phyloP scores from a whole-genome alignment of 2,329 filamentous ascomycete species.

The Penicillium sp. region DNA sequence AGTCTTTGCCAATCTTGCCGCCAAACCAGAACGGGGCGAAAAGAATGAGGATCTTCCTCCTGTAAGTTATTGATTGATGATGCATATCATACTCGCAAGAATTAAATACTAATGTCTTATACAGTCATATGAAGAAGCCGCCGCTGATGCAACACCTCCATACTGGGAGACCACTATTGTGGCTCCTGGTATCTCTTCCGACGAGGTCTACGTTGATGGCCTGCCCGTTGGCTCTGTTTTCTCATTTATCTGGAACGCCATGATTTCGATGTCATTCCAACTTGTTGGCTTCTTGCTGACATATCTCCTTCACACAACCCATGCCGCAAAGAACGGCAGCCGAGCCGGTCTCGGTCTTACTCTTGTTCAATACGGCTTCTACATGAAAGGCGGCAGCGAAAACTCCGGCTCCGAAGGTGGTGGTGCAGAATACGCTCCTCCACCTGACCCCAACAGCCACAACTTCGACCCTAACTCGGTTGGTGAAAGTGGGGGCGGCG shows the following conservation, averaged over 20 bases:
- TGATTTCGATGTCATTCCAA: slow-evolving; percentile 97
- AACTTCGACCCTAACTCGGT: slow-evolving; percentile 77
- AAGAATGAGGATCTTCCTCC: slow-evolving; percentile 90
- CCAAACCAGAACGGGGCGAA: slow-evolving; percentile 79
- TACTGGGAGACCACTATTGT: slow-evolving; percentile 99
- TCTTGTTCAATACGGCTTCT: slow-evolving; percentile 94
- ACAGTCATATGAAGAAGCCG: slow-evolving; percentile 96
- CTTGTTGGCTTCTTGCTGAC: slow-evolving; percentile 96
- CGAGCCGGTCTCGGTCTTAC: slow-evolving; percentile 92
- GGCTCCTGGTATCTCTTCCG: slow-evolving; percentile 83
- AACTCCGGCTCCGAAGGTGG: slow-evolving; percentile 40
- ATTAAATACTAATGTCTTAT: slow-evolving; percentile 11
- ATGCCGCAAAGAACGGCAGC: slow-evolving; percentile 96
- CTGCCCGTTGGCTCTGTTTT: slow-evolving; percentile 87
- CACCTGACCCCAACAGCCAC: slow-evolving; percentile 85
- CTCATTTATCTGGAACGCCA: slow-evolving; percentile 73
- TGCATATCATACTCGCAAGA: neutral
- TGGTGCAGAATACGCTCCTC: slow-evolving; percentile 54
- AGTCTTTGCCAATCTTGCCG: slow-evolving; percentile 92
- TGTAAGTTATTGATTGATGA: slow-evolving; percentile 55
- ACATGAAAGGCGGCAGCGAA: slow-evolving; percentile 70
- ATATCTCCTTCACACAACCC: slow-evolving; percentile 95
- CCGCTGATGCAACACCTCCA: slow-evolving; percentile 89
- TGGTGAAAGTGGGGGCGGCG: slow-evolving; percentile 40
- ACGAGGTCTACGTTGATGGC: slow-evolving; percentile 96